These are phyloP conservation scores for Pelargonium australe DNA, from an alignment of 441 rosid species.

Conservation along the genomic window DNA sequence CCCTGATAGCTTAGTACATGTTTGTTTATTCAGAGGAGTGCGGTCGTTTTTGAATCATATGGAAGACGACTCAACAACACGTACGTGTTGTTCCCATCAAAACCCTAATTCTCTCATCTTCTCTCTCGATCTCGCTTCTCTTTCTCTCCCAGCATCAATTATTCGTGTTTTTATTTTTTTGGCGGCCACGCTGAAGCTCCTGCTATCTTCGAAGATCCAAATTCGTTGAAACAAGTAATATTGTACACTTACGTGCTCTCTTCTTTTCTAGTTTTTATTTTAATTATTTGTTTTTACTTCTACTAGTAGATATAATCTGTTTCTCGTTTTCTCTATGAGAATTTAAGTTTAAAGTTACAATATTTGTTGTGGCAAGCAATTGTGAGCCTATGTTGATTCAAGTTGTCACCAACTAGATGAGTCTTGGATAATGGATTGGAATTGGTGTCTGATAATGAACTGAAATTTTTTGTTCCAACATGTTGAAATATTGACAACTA, in stretches of 20 bases:
- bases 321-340: background rate
- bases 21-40: background rate
- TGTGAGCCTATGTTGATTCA: background rate
- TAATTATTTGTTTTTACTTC: background rate
- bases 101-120: conserved; percentile 7
- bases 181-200: conserved; percentile 52
- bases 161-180: conserved; percentile 10
- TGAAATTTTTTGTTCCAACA: too few relatives aligned
- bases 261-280: background rate
- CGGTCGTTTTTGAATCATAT: conserved; percentile 51
- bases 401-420: background rate
- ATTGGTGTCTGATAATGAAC: background rate
- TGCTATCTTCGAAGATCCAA: conserved; percentile 73
- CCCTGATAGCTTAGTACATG: too few relatives aligned
- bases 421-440: background rate
- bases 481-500: too few relatives aligned
- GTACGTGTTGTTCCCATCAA: conserved; percentile 27
- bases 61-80: conserved; percentile 55
- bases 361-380: background rate
- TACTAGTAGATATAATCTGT: background rate
- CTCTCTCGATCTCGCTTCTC: background rate
- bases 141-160: conserved; percentile 1
- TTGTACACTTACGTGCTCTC: too few relatives aligned
- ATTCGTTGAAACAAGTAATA: conserved; percentile 63
- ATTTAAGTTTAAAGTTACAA: background rate